Evolutionary conservation across 495 filamentous ascomycete genomes (phyloP).

Genomic region (Xanthoparmelia taractica): DNA sequence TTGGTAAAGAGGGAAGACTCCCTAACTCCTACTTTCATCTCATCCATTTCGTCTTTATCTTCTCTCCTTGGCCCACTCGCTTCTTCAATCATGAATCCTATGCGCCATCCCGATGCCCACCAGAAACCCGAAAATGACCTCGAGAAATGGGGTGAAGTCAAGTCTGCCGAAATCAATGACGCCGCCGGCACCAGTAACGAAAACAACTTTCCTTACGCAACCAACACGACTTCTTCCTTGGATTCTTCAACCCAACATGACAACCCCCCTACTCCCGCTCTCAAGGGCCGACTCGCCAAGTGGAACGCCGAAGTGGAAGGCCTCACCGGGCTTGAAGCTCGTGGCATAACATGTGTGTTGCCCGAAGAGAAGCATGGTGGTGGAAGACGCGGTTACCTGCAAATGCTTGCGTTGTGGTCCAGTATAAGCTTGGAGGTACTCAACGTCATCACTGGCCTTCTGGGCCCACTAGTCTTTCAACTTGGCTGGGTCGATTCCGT

Average conservation of each 20-base stretch:
- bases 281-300: conserved; percentile 14
- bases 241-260: neutral
- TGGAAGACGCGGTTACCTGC: conserved; percentile 6
- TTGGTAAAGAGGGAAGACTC: too few species aligned
- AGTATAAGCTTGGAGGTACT: conserved; percentile 57
- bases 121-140: conserved; percentile 21
- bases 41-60: too few species aligned
- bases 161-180: neutral
- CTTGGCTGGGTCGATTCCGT: conserved; percentile 61
- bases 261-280: conserved; percentile 28
- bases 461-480: conserved; percentile 56
- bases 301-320: conserved; percentile 20
- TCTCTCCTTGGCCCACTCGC: neutral
- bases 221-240: neutral
- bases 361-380: conserved; percentile 17
- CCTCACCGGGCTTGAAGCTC: conserved; percentile 18
- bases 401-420: conserved; percentile 25
- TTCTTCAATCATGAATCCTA: conserved; percentile 8
- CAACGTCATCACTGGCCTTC: conserved; percentile 61
- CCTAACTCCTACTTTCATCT: too few species aligned
- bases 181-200: conserved; percentile 13
- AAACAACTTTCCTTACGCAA: too few species aligned
- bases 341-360: conserved; percentile 18
- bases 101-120: conserved; percentile 7
- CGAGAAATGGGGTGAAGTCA: conserved; percentile 21